Base-by-base conservation (phyloP, 805 yeast species). In the Brettanomyces nanus region DNA sequence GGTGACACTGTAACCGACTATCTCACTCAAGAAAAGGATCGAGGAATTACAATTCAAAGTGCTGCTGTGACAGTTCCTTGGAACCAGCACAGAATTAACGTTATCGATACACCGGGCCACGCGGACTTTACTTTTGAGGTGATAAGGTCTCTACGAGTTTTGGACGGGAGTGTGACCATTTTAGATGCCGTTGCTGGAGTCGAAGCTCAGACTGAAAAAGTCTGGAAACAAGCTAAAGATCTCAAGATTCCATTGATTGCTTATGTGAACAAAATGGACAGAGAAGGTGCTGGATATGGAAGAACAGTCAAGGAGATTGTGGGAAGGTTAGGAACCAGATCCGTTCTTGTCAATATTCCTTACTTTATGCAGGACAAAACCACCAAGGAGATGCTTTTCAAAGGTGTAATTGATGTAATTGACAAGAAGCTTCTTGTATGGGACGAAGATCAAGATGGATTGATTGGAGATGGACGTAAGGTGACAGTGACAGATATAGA, bases 51-150 rank as follows among this genome's bases (percentile, higher is more conserved):
- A 0, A 92, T 92, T 51, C 96, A 89, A 55, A 82, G 90, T 56
- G 98, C 98, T 0, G 97, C 97, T 0, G 87, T 90, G 27, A 76
- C 96, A 0, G 72, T 92, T 35, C 81, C 85, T 21, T 92, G 97
- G 97, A 64, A 66, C 34, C 46, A 52, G 11, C 73, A 76, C 52
- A 77, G 75, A 46, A 77, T 92, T 51, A 92, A 92, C 57, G 67
- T 92, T 40, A 87, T 92, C 19, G 98, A 92, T 57, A 92, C 98
- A 0, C 98, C 98, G 0, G 98, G 98, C 0, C 98, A 92, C 60
- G 97, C 95, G 0, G 98, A 92, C 61, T 92, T 92, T 58, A 84
- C 94, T 0, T 92, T 89, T 57, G 98, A 92, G 59, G 98, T 92
- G 4, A 84, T 77, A 2, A 65, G 97, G 39, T 80, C 97, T 0